Conservation (phyloP, 805 yeast species). For the Sugiyamaella marilandica region DNA sequence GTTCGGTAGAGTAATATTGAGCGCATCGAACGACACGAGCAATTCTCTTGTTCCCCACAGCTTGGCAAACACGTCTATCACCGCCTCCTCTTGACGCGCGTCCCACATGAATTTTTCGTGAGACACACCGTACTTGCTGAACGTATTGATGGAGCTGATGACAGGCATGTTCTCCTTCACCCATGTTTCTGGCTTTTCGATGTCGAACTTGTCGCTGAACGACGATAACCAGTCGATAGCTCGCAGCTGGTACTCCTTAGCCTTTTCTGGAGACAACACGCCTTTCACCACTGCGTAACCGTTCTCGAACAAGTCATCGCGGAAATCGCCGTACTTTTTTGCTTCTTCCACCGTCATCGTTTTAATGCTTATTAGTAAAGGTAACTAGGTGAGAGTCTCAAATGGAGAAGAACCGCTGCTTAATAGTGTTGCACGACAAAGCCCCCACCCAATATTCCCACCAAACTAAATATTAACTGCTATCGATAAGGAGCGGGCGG, state of each 20-base stretch:
- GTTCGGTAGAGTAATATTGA: slow-evolving; percentile 1
- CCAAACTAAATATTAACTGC: too few relatives aligned
- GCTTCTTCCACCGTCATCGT: not conserved
- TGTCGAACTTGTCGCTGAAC: not conserved
- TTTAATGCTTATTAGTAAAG: too few relatives aligned
- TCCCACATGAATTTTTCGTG: slow-evolving; percentile 2
- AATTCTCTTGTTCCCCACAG: not conserved
- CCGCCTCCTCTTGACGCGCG: not conserved
- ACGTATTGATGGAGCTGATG: not conserved
- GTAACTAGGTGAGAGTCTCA: too few relatives aligned
- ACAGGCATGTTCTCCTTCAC: not conserved
- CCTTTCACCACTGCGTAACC: slow-evolving; percentile 1
- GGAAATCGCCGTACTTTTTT: slow-evolving; percentile 1
- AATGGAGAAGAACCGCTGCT: too few relatives aligned
- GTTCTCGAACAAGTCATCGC: not conserved
- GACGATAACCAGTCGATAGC: slow-evolving; percentile 2
- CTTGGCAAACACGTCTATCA: not conserved
- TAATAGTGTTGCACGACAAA: too few relatives aligned
- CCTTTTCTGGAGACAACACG: not conserved
- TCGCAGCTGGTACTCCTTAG: not conserved
- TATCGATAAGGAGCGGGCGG: too few relatives aligned
- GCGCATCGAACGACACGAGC: not conserved
- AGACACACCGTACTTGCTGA: slow-evolving; percentile 1
- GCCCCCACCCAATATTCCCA: too few relatives aligned
- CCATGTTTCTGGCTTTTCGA: not conserved